Evolutionary conservation across 1,284 basidiomycete species (phyloP).

Genomic region (Bjerkandera adusta): DNA sequence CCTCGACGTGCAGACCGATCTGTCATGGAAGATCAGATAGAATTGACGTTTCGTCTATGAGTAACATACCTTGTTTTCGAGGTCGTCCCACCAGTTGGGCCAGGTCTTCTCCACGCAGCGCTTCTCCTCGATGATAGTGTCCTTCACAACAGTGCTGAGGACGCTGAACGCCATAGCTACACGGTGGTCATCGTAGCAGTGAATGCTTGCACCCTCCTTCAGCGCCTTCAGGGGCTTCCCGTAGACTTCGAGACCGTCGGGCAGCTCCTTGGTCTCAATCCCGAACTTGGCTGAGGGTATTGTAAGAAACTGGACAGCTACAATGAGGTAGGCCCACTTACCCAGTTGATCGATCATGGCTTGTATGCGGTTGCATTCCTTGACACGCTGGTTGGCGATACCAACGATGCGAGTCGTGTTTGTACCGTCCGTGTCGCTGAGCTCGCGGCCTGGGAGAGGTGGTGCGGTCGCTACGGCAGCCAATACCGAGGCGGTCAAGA

Average conservation of each 20-base stretch:
- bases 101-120: constrained; percentile 99
- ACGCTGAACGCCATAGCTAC: constrained; percentile 99
- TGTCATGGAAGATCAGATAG: constrained; percentile 38
- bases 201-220: constrained; percentile 71
- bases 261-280: constrained; percentile 88
- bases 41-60: too few species aligned
- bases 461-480: constrained; percentile 80
- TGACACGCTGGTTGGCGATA: constrained; percentile 98
- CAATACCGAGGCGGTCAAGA: constrained; percentile 91
- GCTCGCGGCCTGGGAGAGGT: constrained; percentile 35
- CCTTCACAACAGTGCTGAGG: constrained; percentile 71
- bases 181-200: constrained; percentile 98
- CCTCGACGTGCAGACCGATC: constrained; percentile 90
- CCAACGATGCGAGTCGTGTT: constrained; percentile 83
- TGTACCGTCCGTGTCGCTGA: constrained; percentile 30
- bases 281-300: constrained; percentile 82
- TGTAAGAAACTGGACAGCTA: constrained; percentile 8
- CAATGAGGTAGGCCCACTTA: constrained; percentile 33
- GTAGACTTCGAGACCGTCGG: constrained; percentile 91
- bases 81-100: constrained; percentile 99
- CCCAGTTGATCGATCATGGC: constrained; percentile 97
- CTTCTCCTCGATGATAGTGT: constrained; percentile 91
- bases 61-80: constrained; percentile 79
- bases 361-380: constrained; percentile 96
- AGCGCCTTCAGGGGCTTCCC: constrained; percentile 70